Evolutionary conservation across 169 alveolate species (phyloP), one percentile per base, ranked within the genome.

Genomic region (Fabrea salina): DNA sequence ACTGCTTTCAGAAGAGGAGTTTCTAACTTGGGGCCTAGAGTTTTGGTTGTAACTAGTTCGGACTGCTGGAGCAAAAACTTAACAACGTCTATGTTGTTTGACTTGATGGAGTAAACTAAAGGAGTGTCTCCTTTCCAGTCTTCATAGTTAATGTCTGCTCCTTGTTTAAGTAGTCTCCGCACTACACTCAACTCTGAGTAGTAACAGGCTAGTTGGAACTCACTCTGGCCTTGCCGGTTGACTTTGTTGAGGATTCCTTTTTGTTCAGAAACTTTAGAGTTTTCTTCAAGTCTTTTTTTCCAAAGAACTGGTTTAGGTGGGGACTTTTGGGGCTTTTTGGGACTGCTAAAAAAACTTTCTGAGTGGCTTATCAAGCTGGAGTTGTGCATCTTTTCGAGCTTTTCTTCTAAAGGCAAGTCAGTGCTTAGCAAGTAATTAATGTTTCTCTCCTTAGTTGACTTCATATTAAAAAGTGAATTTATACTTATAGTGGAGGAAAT

Each of bases 101-200:
- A 16, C 30, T 68, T 37, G 19, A 68, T 47, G 8, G 78, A 57
- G 32, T 68, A 68, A 13, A 43, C 19, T 37, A 68, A 30, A 8
- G 78, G 44, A 0, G 78, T 68, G 19, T 19, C 44, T 37, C 78
- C 78, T 19, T 30, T 40, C 35, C 78, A 68, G 66, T 68, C 78
- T 68, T 68, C 78, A n/a, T 43, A 35, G 35, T 68, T 68, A 19
- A 68, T 64, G 44, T 68, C 66, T 1, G 61, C 78, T 1, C 61
- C 57, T 68, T 68, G 44, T n/a, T n/a, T 22, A 13, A 68, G 22
- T 25, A 68, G 78, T 4, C 41, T 68, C 19, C n/a, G 13, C 11
- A 68, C 44, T 1, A 68, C 35, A 16, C n/a, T 8, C 7, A 68
- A 19, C 44, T 68, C 33, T 40, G 64, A 57, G 39, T 68, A 68